Base-by-base conservation (phyloP, 768 basidiomycete genomes). In the Tulasnella sp. region DNA sequence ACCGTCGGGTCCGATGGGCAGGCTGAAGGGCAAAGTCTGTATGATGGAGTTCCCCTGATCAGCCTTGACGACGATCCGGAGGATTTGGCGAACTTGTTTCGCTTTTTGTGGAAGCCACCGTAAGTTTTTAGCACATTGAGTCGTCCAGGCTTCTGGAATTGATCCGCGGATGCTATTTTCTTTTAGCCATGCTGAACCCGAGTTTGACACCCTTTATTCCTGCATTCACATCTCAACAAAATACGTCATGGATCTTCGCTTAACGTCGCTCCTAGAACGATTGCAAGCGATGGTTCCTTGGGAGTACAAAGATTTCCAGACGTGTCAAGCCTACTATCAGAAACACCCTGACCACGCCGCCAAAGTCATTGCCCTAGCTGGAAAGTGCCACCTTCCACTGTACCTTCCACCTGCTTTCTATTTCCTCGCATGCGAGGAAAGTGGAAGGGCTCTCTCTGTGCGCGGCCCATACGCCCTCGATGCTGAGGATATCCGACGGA, bases 41-140 rank as follows among this genome's bases (percentile, higher is more conserved):
- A 58, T 15, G 73, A 74, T 14, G 73, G 73, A 37, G 73, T 74
- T 7, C 45, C 73, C 39, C 31, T 67, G 31, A 58, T 74, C 49
- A 58, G 25, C 9, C 49, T 74, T 15, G 36, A 54, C 34, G 73
- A 74, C 38, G 73, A 74, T 58, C 36, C 54, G 3, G 42, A 54
- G 0, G 73, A 36, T 31, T 19, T 74, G 9, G 58, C 52, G 12
- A 25, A 58, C 49, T 17, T 74, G 6, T 67, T 74, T 12, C 45
- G 38, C 29, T n/a, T 58, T 6, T 19, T 74, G 29, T 72, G 71
- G 71, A 40, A 64, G 58, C 58, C 58, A 14, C 31, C 31, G 58
- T 64, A 34, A 25, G 58, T n/a, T 14, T 12, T 6, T 14, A 29
- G 4, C 14, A 14, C 8, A 3, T 34, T 9, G 31, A 34, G 31